Evolutionary conservation across 768 basidiomycete species (phyloP).

Genomic region (Holtermannia corniformis): DNA sequence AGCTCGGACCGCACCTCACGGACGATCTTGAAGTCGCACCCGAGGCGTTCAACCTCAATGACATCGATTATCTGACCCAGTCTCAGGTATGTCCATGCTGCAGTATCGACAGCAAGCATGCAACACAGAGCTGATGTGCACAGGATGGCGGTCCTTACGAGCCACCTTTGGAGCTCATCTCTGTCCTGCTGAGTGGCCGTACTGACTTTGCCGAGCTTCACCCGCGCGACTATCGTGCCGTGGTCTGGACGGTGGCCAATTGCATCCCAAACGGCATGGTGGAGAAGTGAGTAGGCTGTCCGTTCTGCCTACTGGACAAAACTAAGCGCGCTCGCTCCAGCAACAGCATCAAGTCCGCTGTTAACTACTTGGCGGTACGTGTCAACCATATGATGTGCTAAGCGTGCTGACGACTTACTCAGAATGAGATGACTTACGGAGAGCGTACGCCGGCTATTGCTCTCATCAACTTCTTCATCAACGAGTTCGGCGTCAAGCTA

Average conservation of each 20-base stretch:
- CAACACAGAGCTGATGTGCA: not conserved
- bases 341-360: slow-evolving; percentile 25
- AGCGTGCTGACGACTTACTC: not conserved
- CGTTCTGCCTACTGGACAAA: not conserved
- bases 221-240: slow-evolving; percentile 12
- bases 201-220: slow-evolving; percentile 21
- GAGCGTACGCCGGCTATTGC: slow-evolving; percentile 1
- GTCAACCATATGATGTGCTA: not conserved
- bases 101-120: too few species aligned
- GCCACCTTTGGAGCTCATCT: slow-evolving; percentile 7
- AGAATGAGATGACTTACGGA: slow-evolving; percentile 18
- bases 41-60: too few species aligned
- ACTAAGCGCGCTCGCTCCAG: not conserved
- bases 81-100: too few species aligned
- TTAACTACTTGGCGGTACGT: slow-evolving; percentile 27
- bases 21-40: slow-evolving; percentile 1
- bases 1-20: not conserved
- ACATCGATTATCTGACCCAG: too few species aligned
- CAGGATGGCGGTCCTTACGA: not conserved
- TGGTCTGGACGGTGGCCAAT: slow-evolving; percentile 28
- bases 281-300: slow-evolving; percentile 15
- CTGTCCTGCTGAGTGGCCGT: slow-evolving; percentile 13
- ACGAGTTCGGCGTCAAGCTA: slow-evolving; percentile 20
- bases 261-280: slow-evolving; percentile 13
- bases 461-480: slow-evolving; percentile 18